Conservation (phyloP, 1,139 yeast genomes). For the Lodderomyces oxycetoniae region DNA sequence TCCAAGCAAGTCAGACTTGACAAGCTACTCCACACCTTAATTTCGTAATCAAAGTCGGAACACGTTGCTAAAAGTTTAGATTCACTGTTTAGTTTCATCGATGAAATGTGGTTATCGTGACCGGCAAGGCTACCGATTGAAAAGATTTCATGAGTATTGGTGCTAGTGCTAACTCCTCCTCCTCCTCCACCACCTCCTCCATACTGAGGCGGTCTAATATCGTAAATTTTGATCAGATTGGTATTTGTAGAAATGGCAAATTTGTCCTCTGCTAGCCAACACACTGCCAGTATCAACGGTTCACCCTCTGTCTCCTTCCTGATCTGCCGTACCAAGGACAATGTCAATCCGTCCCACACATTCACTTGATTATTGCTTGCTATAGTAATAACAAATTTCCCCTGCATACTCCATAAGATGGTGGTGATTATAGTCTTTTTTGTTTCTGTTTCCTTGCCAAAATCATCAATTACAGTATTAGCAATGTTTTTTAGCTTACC, state of each 20-base stretch:
- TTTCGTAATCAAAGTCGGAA: slow-evolving; percentile 62
- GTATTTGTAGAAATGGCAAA: slow-evolving; percentile 57
- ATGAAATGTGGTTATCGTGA: slow-evolving; percentile 60
- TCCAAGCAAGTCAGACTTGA: slow-evolving; percentile 43
- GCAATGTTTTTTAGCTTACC: slow-evolving; percentile 61
- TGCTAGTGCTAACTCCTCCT: too few species aligned
- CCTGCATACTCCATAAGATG: slow-evolving; percentile 34
- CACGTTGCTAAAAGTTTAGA: slow-evolving; percentile 62
- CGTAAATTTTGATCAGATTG: slow-evolving; percentile 55
- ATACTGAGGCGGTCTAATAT: slow-evolving; percentile 25
- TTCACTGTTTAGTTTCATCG: slow-evolving; percentile 45
- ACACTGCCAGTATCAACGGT: slow-evolving; percentile 33
- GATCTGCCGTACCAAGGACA: slow-evolving; percentile 29
- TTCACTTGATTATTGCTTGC: slow-evolving; percentile 31
- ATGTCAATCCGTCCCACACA: slow-evolving; percentile 37
- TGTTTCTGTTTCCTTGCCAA: slow-evolving; percentile 10
- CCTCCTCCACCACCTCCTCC: too few species aligned
- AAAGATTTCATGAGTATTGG: slow-evolving; percentile 32
- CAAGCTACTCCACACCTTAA: slow-evolving; percentile 71
- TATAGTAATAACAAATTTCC: slow-evolving; percentile 32
- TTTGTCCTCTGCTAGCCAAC: slow-evolving; percentile 70
- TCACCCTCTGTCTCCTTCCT: slow-evolving; percentile 10
- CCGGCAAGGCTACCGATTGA: slow-evolving; percentile 66
- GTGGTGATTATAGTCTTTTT: slow-evolving; percentile 18
- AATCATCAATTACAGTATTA: slow-evolving; percentile 15